Evolutionary conservation across 2,329 filamentous ascomycete species (phyloP).

Genomic region (Tolypocladium tundrense): DNA sequence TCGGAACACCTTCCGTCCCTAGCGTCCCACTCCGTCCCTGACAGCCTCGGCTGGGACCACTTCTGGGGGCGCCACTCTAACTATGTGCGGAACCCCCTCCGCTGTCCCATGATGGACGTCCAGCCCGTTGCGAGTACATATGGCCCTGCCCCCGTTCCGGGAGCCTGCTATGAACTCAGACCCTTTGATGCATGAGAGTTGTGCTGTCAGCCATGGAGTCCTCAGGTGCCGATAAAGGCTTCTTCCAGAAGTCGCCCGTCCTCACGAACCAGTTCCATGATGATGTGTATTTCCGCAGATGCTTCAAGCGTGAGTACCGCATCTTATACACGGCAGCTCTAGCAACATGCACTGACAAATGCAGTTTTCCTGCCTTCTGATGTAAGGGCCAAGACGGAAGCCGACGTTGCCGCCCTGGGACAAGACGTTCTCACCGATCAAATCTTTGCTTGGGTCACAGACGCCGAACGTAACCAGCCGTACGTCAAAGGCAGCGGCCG

Average conservation of each 20-base stretch:
- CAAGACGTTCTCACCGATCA: conserved; percentile 41
- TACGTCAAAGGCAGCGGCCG: conserved; percentile 45
- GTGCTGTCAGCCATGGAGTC: conserved; percentile 24
- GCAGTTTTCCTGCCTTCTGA: conserved; percentile 38
- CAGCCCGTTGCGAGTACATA: not conserved
- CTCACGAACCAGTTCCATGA: conserved; percentile 47
- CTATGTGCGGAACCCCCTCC: not conserved
- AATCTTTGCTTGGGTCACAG: conserved; percentile 47
- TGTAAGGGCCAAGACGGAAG: conserved; percentile 26
- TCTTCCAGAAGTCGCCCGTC: conserved; percentile 43
- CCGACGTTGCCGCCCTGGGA: conserved; percentile 37
- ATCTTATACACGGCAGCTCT: not conserved
- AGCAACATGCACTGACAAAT: not conserved
- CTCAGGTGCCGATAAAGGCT: conserved; percentile 37
- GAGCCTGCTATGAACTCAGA: not conserved
- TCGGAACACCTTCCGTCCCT: not conserved
- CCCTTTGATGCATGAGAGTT: not conserved
- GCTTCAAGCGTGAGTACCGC: conserved; percentile 34
- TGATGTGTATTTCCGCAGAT: conserved; percentile 40
- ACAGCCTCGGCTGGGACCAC: not conserved
- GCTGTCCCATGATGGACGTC: not conserved
- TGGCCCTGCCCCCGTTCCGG: not conserved
- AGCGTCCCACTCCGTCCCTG: not conserved
- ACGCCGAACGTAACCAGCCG: conserved; percentile 56
- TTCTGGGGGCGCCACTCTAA: not conserved